Conservation (phyloP, 2,329 filamentous ascomycete genomes). For the Sclerotinia minor region DNA sequence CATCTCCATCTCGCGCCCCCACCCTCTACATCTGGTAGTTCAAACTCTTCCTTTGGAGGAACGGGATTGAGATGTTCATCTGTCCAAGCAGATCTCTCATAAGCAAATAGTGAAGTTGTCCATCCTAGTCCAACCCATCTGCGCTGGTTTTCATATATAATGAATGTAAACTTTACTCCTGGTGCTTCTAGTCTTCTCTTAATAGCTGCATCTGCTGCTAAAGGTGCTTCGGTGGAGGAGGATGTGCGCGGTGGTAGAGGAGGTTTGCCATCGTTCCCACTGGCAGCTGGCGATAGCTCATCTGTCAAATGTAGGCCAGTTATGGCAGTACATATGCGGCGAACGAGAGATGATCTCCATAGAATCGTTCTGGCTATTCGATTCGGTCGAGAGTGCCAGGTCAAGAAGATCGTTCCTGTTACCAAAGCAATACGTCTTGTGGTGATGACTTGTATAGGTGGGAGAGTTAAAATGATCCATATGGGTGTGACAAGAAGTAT, state of each 20-base stretch:
- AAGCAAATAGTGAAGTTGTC: conserved; percentile 87
- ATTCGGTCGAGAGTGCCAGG: conserved; percentile 88
- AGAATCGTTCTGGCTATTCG: conserved; percentile 82
- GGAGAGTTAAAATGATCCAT: conserved; percentile 81
- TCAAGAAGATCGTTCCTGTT: conserved; percentile 81
- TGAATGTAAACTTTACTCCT: conserved; percentile 93
- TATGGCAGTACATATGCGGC: conserved; percentile 66
- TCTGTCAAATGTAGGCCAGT: conserved; percentile 77
- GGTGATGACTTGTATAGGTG: conserved; percentile 81
- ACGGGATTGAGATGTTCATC: conserved; percentile 89
- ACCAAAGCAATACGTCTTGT: conserved; percentile 81
- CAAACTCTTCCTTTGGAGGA: conserved; percentile 71
- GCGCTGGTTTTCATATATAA: conserved; percentile 93
- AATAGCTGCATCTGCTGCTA: conserved; percentile 43
- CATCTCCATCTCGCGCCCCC: conserved; percentile 71
- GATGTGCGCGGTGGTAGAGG: conserved; percentile 38
- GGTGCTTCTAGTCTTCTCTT: conserved; percentile 56
- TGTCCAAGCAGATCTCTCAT: conserved; percentile 89
- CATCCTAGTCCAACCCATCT: conserved; percentile 94
- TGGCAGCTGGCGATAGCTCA: conserved; percentile 40
- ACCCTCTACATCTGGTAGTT: conserved; percentile 65
- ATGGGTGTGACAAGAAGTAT: conserved; percentile 85
- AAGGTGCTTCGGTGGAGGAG: conserved; percentile 32
- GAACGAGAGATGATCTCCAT: conserved; percentile 80
- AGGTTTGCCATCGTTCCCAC: conserved; percentile 38